phyloP scores from a whole-genome alignment of 2,329 filamentous ascomycete species.

The Myriosclerotinia duriaeana region DNA sequence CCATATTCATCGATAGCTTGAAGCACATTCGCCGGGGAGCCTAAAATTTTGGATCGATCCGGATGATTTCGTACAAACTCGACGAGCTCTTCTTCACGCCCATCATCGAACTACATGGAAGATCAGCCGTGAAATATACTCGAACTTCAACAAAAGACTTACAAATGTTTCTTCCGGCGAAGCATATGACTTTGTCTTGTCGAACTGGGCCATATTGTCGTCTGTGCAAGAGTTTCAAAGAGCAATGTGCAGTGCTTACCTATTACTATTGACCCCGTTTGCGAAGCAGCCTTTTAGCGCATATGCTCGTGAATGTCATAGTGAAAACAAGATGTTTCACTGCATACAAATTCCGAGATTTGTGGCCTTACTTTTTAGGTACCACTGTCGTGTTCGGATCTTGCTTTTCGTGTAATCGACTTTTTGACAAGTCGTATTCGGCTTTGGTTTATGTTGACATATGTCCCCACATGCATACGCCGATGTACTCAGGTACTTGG shows the following conservation, averaged over 20 bases:
- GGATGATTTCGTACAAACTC: conserved; percentile 65
- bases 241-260: conserved; percentile 4
- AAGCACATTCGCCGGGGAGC: conserved; percentile 63
- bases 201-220: conserved; percentile 30
- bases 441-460: neutral
- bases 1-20: conserved; percentile 70
- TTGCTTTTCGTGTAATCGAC: conserved; percentile 17
- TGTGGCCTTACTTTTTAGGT: conserved; percentile 7
- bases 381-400: neutral
- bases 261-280: neutral
- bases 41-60: conserved; percentile 61
- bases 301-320: neutral
- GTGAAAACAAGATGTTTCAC: conserved; percentile 4
- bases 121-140: conserved; percentile 2
- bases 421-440: conserved; percentile 18
- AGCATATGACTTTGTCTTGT: conserved; percentile 33
- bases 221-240: neutral
- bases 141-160: conserved; percentile 2
- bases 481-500: neutral
- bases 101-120: conserved; percentile 58
- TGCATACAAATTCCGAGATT: conserved; percentile 4
- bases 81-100: conserved; percentile 71
- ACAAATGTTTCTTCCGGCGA: conserved; percentile 35
- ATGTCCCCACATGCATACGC: neutral
- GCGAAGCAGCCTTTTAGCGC: neutral